Evolutionary conservation across 2,329 filamentous ascomycete genomes (phyloP).

Genomic region (Paradendryphiella salina): DNA sequence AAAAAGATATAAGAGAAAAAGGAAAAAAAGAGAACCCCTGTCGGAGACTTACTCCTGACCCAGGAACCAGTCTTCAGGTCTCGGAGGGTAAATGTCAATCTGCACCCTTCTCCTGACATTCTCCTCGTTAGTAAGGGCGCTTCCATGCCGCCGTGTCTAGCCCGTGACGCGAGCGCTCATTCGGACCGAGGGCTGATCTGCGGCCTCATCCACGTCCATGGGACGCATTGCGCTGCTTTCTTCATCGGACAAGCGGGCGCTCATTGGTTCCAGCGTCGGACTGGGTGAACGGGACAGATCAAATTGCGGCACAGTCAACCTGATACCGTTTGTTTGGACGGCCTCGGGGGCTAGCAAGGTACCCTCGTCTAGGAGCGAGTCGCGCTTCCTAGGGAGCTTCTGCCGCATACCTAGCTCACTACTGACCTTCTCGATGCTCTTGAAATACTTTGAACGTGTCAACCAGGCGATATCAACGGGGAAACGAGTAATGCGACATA

Average conservation of each 20-base stretch:
- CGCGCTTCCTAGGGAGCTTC: conserved; percentile 46
- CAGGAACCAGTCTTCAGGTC: conserved; percentile 3
- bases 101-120: conserved; percentile 1
- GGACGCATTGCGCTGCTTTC: conserved; percentile 22
- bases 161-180: conserved; percentile 40
- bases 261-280: conserved; percentile 43
- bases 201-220: conserved; percentile 32
- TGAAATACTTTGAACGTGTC: conserved; percentile 49
- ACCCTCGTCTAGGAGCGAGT: conserved; percentile 39
- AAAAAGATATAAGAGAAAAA: too few species aligned
- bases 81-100: neutral
- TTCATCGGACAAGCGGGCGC: conserved; percentile 36
- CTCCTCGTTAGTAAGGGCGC: neutral
- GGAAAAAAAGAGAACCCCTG: too few species aligned
- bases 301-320: conserved; percentile 36
- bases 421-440: conserved; percentile 55
- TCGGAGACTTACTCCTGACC: neutral
- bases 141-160: conserved; percentile 7
- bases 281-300: conserved; percentile 40
- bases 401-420: conserved; percentile 52
- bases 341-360: conserved; percentile 22
- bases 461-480: conserved; percentile 1
- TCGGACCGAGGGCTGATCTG: conserved; percentile 36
- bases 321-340: conserved; percentile 29
- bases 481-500: conserved; percentile 13